These are phyloP conservation scores for Metarhizium robertsii DNA, from an alignment of 2,329 filamentous ascomycete species.

Conservation along the genomic window DNA sequence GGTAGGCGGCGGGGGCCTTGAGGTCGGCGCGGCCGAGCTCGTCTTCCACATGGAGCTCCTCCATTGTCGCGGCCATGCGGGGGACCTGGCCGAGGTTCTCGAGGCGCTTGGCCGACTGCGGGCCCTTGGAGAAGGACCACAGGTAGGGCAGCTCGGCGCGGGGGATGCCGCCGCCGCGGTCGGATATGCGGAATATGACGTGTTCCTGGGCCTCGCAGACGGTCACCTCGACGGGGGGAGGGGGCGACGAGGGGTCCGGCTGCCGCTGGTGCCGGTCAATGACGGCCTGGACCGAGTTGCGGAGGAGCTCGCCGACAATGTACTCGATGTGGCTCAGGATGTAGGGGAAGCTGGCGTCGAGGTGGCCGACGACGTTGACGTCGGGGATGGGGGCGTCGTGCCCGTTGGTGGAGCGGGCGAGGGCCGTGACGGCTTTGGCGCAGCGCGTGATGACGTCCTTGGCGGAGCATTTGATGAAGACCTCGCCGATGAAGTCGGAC, in stretches of 20 bases:
- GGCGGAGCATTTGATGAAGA: slow-evolving; percentile 88
- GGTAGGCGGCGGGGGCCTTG: slow-evolving; percentile 29
- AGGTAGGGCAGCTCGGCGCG: slow-evolving; percentile 77
- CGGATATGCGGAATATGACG: slow-evolving; percentile 92
- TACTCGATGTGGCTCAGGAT: slow-evolving; percentile 95
- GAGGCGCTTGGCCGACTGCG: slow-evolving; percentile 66
- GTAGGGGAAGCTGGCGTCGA: slow-evolving; percentile 88
- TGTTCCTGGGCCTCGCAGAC: slow-evolving; percentile 92
- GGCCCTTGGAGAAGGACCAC: slow-evolving; percentile 96
- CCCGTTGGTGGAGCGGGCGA: slow-evolving; percentile 69
- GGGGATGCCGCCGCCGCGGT: slow-evolving; percentile 87
- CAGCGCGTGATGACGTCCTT: slow-evolving; percentile 82
- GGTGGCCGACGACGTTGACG: slow-evolving; percentile 74
- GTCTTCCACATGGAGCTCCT: slow-evolving; percentile 59
- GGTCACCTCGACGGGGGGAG: slow-evolving; percentile 84
- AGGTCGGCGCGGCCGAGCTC: slow-evolving; percentile 30
- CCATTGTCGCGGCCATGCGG: slow-evolving; percentile 84
- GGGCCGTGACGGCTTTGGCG: slow-evolving; percentile 62
- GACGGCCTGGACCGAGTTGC: slow-evolving; percentile 89
- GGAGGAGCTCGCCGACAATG: slow-evolving; percentile 87
- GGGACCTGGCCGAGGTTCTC: slow-evolving; percentile 81
- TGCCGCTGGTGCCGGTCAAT: slow-evolving; percentile 59
- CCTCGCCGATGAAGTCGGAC: slow-evolving; percentile 86
- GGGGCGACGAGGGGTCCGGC: slow-evolving; percentile 23
- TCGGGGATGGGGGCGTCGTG: slow-evolving; percentile 64